Base-by-base conservation (phyloP, 2,329 filamentous ascomycete genomes). In the Arthroderma uncinatum region DNA sequence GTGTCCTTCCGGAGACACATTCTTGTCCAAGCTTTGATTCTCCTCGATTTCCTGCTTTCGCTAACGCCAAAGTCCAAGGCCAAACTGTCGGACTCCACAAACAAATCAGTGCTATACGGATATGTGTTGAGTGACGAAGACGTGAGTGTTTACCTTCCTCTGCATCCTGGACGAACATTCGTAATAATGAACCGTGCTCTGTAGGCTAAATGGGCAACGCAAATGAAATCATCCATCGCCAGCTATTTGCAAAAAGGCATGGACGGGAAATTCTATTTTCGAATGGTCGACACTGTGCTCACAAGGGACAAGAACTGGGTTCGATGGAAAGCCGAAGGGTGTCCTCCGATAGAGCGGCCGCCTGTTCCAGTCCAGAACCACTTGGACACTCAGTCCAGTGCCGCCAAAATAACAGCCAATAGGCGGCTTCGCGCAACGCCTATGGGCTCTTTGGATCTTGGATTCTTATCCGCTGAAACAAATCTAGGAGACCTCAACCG, bases 291-390 rank as follows among this genome's bases (percentile, higher is more conserved):
- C 70, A 97, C 91, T 10, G 92, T 98, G 33, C 81, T 98, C 30
- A 89, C 89, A 23, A 82, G 93, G 61, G 93, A 99, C 71, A 97
- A 96, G 76, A 96, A 97, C 68, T 98, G 94, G 94, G 90, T 94
- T 47, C 86, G 90, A 61, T 99, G 93, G 93, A 99, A 99, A 74
- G 85, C 92, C 59, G 90, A 96, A 69, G 89, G 85, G 63, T 98
- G 93, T 69, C 89, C 89, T 23, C 82, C 86, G 4, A 97, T 99
- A 66, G 84, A 91, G 67, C 81, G 82, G 59, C 82, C 86, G 21
- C 76, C 88, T 9, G 79, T 97, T 30, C 79, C 84, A 2, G 79
- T 85, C 0, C 73, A 81, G 28, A 80, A 85, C 50, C 92, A 90
- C 68, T 71, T 84, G 39, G 79, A 83, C 56, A 85, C 90, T 23